Evolutionary conservation across 2,329 filamentous ascomycete genomes (phyloP).

Genomic region (Grosmannia clavigera): DNA sequence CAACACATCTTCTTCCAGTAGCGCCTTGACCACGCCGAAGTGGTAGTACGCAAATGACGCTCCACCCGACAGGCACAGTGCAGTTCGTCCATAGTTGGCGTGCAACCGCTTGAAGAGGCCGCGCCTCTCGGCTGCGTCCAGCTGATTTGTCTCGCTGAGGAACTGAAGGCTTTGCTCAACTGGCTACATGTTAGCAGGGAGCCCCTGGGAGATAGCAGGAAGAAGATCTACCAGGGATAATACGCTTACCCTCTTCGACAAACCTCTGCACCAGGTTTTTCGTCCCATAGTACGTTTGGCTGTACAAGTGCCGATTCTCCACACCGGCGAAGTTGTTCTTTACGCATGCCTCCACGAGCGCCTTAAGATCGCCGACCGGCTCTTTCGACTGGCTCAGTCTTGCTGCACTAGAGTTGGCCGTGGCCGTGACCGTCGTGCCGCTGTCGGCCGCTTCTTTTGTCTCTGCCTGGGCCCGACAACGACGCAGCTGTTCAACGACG

Average conservation of each 20-base stretch:
- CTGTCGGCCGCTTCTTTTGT: constrained; percentile 22
- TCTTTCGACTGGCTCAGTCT: neutral
- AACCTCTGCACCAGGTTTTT: constrained; percentile 88
- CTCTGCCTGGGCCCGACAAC: constrained; percentile 48
- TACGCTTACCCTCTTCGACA: constrained; percentile 57
- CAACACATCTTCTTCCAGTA: constrained; percentile 73
- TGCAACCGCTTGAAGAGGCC: constrained; percentile 76
- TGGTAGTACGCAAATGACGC: constrained; percentile 96
- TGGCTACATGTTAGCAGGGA: constrained; percentile 16
- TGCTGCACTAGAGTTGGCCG: neutral
- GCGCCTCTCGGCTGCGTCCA: constrained; percentile 63
- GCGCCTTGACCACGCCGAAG: constrained; percentile 79
- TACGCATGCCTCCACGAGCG: constrained; percentile 75
- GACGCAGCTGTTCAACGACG: constrained; percentile 64
- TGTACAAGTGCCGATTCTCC: constrained; percentile 89
- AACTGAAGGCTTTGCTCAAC: constrained; percentile 56
- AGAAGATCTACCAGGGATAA: neutral
- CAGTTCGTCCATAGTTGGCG: constrained; percentile 85
- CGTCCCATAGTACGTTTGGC: constrained; percentile 95
- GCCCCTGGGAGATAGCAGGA: neutral
- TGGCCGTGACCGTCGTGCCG: constrained; percentile 15
- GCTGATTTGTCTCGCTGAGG: constrained; percentile 52
- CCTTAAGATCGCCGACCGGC: constrained; percentile 50
- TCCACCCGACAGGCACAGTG: constrained; percentile 83
- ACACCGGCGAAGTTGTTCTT: constrained; percentile 97